Evolutionary conservation across 352 stramenopile species (phyloP).

Genomic region (Elongisporangium senticosum): DNA sequence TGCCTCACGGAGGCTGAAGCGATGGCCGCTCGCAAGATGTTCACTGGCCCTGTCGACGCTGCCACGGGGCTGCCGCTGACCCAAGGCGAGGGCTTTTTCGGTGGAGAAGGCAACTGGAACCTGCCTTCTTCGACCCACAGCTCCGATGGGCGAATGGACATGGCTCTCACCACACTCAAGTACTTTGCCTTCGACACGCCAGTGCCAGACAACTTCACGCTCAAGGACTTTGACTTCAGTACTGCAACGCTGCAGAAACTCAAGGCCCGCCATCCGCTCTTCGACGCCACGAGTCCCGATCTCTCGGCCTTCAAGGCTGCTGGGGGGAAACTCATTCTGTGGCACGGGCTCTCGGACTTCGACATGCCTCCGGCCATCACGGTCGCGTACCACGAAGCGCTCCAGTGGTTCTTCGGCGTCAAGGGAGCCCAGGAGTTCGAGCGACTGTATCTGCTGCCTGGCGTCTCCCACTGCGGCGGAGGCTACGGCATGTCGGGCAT

Average conservation of each 20-base stretch:
- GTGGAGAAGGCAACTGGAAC: slow-evolving; percentile 23
- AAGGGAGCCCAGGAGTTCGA: too few relatives aligned
- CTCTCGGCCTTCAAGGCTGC: slow-evolving; percentile 23
- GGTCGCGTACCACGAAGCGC: too few relatives aligned
- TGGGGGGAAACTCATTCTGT: slow-evolving; percentile 33
- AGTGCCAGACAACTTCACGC: slow-evolving; percentile 20
- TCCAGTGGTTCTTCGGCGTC: too few relatives aligned
- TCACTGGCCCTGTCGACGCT: slow-evolving; percentile 21
- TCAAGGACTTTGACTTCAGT: slow-evolving; percentile 26
- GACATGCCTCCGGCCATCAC: slow-evolving; percentile 36
- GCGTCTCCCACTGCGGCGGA: slow-evolving; percentile 27
- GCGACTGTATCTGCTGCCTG: slow-evolving; percentile 27
- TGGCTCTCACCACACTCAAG: slow-evolving; percentile 23
- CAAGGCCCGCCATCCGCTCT: slow-evolving; percentile 18
- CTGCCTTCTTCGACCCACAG: too few relatives aligned
- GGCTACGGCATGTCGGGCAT: slow-evolving; percentile 27
- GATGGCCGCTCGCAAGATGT: slow-evolving; percentile 21
- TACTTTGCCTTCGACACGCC: slow-evolving; percentile 27
- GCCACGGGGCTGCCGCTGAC: slow-evolving; percentile 8
- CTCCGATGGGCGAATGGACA: not conserved
- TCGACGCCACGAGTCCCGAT: slow-evolving; percentile 27
- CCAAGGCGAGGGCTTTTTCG: slow-evolving; percentile 24
- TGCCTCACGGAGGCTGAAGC: slow-evolving; percentile 28
- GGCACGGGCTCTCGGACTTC: slow-evolving; percentile 29
- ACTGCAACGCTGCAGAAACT: slow-evolving; percentile 21